These are phyloP conservation scores for Macrophomina pseudophaseolina DNA, from an alignment of 2,329 filamentous ascomycete genomes.

Conservation along the genomic window DNA sequence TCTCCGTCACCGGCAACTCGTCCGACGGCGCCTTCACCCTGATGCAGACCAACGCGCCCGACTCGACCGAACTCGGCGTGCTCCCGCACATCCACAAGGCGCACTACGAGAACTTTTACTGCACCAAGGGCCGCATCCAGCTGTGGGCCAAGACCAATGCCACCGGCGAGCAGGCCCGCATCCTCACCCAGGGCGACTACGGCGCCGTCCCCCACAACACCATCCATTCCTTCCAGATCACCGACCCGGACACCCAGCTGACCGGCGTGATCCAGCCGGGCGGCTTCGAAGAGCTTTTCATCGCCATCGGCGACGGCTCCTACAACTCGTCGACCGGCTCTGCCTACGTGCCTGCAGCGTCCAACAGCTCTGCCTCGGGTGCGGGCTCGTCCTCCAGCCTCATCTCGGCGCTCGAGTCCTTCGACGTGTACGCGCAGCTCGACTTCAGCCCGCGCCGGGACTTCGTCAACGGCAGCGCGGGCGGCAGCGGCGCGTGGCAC, in stretches of 20 bases:
- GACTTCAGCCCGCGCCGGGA: slow-evolving; percentile 49
- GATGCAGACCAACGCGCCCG: slow-evolving; percentile 51
- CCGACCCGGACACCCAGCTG: slow-evolving; percentile 56
- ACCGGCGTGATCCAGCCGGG: slow-evolving; percentile 54
- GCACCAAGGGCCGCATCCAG: slow-evolving; percentile 51
- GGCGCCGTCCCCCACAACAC: slow-evolving; percentile 53
- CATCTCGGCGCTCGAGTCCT: slow-evolving; percentile 46
- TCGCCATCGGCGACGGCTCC: slow-evolving; percentile 44
- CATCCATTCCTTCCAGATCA: slow-evolving; percentile 55
- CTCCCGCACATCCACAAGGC: slow-evolving; percentile 50
- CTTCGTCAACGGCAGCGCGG: slow-evolving; percentile 49
- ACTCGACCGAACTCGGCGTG: slow-evolving; percentile 46
- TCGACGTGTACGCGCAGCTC: slow-evolving; percentile 52
- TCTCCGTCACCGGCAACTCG: slow-evolving; percentile 52
- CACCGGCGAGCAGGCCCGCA: slow-evolving; percentile 41
- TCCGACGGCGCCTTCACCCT: slow-evolving; percentile 53
- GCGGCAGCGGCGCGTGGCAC: slow-evolving; percentile 45
- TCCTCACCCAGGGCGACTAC: slow-evolving; percentile 54
- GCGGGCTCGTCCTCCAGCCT: slow-evolving; percentile 38
- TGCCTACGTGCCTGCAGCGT: slow-evolving; percentile 43
- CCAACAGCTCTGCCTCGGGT: slow-evolving; percentile 31
- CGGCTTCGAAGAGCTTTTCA: slow-evolving; percentile 57
- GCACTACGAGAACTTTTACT: slow-evolving; percentile 57
- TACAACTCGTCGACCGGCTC: slow-evolving; percentile 43
- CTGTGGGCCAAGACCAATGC: slow-evolving; percentile 49